Evolutionary conservation across 805 yeast genomes (phyloP).

Genomic region (Hanseniaspora vineae): DNA sequence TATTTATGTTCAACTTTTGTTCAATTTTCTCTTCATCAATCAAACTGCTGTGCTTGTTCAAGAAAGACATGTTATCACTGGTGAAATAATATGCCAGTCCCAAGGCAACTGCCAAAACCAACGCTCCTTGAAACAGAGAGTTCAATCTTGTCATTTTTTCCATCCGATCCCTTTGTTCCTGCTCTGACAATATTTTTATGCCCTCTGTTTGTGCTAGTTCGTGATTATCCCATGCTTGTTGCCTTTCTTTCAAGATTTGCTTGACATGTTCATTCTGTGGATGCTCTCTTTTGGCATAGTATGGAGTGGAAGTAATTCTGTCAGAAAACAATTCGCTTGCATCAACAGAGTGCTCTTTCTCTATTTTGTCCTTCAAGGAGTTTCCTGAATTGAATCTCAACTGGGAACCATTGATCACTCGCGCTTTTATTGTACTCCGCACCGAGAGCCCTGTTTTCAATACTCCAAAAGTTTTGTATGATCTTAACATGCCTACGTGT

Average conservation of each 20-base stretch:
- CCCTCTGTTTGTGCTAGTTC: not conserved
- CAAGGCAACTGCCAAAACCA: conserved; percentile 27
- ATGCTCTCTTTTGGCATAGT: not conserved
- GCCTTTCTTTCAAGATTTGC: not conserved
- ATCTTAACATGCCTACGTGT: too few species aligned
- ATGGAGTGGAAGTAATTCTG: not conserved
- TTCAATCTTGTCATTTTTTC: conserved; percentile 33
- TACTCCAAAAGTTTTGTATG: too few species aligned
- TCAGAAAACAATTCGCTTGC: not conserved
- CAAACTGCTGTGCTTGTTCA: not conserved
- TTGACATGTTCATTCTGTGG: not conserved
- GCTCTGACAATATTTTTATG: conserved; percentile 4
- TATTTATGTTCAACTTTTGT: not conserved
- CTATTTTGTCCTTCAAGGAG: not conserved
- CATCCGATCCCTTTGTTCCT: conserved; percentile 18
- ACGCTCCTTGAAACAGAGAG: conserved; percentile 31
- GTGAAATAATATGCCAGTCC: not conserved
- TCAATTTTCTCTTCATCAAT: not conserved
- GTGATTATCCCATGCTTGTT: not conserved
- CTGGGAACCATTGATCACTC: too few species aligned
- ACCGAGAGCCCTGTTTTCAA: too few species aligned
- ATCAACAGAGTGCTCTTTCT: not conserved
- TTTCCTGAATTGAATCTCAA: not conserved
- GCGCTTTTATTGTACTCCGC: not conserved
- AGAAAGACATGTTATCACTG: not conserved